Evolutionary conservation across 257 asterid genomes (phyloP), one percentile per base, ranked within the genome.

Genomic region (Salvia miltiorrhiza): DNA sequence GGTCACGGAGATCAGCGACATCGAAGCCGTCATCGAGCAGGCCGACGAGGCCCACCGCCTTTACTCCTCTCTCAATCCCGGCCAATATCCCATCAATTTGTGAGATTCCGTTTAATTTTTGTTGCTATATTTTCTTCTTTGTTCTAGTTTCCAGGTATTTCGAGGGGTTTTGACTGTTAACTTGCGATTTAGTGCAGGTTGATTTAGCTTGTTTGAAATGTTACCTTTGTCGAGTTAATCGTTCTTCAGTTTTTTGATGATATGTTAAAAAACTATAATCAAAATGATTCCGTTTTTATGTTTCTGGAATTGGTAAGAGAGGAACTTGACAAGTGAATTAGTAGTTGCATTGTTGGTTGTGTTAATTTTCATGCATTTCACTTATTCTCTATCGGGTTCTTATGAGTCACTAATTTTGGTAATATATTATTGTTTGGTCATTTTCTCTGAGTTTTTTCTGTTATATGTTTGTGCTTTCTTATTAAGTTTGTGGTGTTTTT

Each of bases 11-110:
- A 81, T 94, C 9, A 89, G 74, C 77, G 97, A 94, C 68, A 83
- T 94, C 56, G 97, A 94, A 39, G 97, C 99, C 49, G 87, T 94
- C 9, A 87, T 94, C 23, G 92, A 91, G 65, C 95, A 89, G 66
- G 89, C 92, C 1, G 96, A 90, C 23, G 97, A 94, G 83, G 87
- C 95, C 7, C 76, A 87, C 77, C 97, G 87, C 40, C 76, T 90
- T 33, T 89, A 73, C 79, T 78, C 99, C 70, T 83, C 76, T 52
- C 72, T 65, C 47, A 77, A 82, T 39, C 92, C 90, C 21, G 86
- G 73, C 5, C 80, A 80, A n/a, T 73, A 86, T 21, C 82, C 82
- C 35, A 80, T 88, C 70, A 84, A 87, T 65, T 69, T 94, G 99
- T 62, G 68, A 62, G 68, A 40, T 62, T 62, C 35, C 9, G 21